Percentiles rank a stretch among this genome's conserved stretches.
Evolutionary conservation across 2,329 filamentous ascomycete genomes (phyloP).

Genomic region (Fonsecaea erecta): DNA sequence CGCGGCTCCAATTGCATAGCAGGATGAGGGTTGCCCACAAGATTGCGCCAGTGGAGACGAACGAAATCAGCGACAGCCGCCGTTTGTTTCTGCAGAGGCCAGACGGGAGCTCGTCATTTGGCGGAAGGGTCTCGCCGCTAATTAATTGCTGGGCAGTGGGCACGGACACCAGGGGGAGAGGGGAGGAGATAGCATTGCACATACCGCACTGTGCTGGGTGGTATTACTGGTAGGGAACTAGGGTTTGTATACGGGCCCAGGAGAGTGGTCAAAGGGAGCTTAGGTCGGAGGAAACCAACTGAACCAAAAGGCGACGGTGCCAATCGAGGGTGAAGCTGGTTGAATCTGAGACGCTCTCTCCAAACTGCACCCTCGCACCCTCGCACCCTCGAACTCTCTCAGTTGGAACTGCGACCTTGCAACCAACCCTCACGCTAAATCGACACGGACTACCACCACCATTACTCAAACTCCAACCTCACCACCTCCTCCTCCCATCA

Average conservation of each 20-base stretch:
- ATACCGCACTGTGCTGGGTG: too few relatives aligned
- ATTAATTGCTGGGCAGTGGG: not conserved
- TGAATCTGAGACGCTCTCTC: not conserved
- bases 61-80: not conserved
- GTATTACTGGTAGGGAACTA: not conserved
- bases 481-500: conserved; percentile 16
- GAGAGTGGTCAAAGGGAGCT: not conserved
- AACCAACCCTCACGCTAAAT: conserved; percentile 5
- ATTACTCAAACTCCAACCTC: not conserved
- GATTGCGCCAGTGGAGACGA: conserved; percentile 12
- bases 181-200: not conserved
- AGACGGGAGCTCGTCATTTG: not conserved
- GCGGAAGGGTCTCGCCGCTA: not conserved
- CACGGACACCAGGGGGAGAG: not conserved
- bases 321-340: not conserved
- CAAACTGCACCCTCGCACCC: not conserved
- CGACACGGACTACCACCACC: conserved; percentile 16
- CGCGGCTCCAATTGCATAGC: conserved; percentile 3
- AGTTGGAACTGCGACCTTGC: conserved; percentile 1
- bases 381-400: not conserved
- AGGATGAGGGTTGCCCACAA: conserved; percentile 3
- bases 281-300: not conserved
- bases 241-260: conserved; percentile 1
- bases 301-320: not conserved
- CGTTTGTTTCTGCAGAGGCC: not conserved